Conservation (phyloP, 495 filamentous ascomycete genomes). For the Trichoderma orchidacearum region DNA sequence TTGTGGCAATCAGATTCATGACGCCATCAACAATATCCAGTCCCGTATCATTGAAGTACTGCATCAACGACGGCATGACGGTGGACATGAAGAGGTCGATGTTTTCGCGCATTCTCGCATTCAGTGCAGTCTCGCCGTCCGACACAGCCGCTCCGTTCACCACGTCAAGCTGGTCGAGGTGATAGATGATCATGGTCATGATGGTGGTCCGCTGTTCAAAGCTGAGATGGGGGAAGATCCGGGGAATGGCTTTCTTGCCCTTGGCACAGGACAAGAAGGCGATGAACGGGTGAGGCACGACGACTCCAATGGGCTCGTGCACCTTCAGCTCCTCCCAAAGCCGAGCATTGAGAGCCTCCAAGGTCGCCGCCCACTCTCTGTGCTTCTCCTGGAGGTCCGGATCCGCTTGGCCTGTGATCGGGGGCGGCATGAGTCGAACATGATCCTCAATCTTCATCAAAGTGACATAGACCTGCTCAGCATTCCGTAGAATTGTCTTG, state of each 20-base stretch:
- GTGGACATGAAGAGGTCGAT: constrained; percentile 78
- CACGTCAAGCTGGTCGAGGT: constrained; percentile 84
- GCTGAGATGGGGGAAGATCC: constrained; percentile 86
- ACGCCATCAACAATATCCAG: constrained; percentile 83
- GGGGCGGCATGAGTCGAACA: constrained; percentile 72
- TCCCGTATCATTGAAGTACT: constrained; percentile 78
- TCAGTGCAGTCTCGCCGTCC: constrained; percentile 53
- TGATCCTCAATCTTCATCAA: constrained; percentile 92
- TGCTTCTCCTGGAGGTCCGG: constrained; percentile 50
- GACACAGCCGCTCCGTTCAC: constrained; percentile 61
- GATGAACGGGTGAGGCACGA: constrained; percentile 84
- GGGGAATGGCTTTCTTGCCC: constrained; percentile 89
- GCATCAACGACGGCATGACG: constrained; percentile 81
- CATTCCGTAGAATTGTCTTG: constrained; percentile 68
- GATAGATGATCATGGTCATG: constrained; percentile 88
- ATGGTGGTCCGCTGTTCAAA: constrained; percentile 87
- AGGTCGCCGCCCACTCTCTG: constrained; percentile 55
- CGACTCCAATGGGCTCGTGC: constrained; percentile 71
- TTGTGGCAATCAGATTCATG: constrained; percentile 61
- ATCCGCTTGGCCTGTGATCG: constrained; percentile 44
- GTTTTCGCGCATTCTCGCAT: constrained; percentile 65
- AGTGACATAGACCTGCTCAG: constrained; percentile 74
- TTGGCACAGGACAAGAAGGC: constrained; percentile 88
- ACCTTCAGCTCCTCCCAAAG: constrained; percentile 80
- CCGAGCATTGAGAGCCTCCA: constrained; percentile 59